phyloP scores from a whole-genome alignment of 2,329 filamentous ascomycete species.

The Sarocladium oryzae region DNA sequence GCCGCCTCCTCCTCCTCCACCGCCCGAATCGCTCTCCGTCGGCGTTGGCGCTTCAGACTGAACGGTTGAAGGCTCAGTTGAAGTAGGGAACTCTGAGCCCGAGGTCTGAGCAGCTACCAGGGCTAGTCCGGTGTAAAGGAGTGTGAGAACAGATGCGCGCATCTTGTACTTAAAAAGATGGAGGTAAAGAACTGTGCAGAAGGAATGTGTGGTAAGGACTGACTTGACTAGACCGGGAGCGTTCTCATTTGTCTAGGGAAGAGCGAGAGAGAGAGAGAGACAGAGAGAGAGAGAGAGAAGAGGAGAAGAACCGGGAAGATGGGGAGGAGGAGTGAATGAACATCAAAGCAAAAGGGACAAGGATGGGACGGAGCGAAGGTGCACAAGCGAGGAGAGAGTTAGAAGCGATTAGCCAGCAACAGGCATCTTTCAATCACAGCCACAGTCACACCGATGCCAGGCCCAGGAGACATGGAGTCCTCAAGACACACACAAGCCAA shows the following conservation, averaged over 20 bases:
- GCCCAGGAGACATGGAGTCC: too few species aligned
- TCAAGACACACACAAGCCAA: too few species aligned
- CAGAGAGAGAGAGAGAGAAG: neutral
- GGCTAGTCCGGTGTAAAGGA: slow-evolving; percentile 6
- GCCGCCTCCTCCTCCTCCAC: neutral
- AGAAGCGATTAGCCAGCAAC: neutral
- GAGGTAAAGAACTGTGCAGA: neutral
- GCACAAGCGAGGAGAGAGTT: too few species aligned
- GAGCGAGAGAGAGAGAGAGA: neutral
- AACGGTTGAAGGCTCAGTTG: neutral
- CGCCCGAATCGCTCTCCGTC: neutral
- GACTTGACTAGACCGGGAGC: neutral
- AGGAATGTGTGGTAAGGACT: slow-evolving; percentile 5
- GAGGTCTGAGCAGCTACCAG: slow-evolving; percentile 2
- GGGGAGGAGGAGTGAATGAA: neutral
- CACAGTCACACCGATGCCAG: neutral
- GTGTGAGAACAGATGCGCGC: slow-evolving; percentile 3
- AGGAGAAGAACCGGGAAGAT: neutral
- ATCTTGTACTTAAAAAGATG: neutral
- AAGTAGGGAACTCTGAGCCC: neutral
- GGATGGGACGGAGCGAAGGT: neutral
- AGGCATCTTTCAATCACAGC: neutral
- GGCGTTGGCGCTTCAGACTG: neutral
- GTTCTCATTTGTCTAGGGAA: neutral
- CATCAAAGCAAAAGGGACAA: neutral